Evolutionary conservation across 2,329 filamentous ascomycete species (phyloP).

Genomic region (Trichoderma pleuroti): DNA sequence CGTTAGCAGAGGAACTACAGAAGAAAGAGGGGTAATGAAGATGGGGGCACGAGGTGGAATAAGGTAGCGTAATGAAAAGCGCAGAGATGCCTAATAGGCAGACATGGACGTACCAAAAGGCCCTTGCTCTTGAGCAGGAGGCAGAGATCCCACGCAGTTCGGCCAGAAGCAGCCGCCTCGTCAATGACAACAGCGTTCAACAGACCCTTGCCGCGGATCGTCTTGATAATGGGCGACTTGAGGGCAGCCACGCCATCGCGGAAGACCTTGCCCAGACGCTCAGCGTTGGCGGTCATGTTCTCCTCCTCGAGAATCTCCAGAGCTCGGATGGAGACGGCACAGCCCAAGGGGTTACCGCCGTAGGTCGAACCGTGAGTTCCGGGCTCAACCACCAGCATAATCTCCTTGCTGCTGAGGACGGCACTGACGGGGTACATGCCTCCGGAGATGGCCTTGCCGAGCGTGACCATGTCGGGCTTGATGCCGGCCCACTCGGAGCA

Average conservation of each 20-base stretch:
- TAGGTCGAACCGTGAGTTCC: constrained; percentile 99
- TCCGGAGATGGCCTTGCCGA: constrained; percentile 96
- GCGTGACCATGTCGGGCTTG: constrained; percentile 89
- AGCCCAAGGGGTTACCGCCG: constrained; percentile 92
- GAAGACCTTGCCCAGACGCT: constrained; percentile 78
- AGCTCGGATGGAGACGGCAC: constrained; percentile 90
- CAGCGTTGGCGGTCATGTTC: constrained; percentile 76
- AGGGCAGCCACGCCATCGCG: constrained; percentile 72
- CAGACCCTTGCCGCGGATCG: constrained; percentile 85
- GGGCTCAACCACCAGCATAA: constrained; percentile 94
- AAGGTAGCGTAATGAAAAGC: not conserved
- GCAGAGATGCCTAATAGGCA: constrained; percentile 6
- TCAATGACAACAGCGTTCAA: constrained; percentile 97
- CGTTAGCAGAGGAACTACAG: not conserved
- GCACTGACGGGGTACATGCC: constrained; percentile 99
- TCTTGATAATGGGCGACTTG: constrained; percentile 74
- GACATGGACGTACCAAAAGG: constrained; percentile 64
- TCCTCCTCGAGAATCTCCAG: constrained; percentile 93
- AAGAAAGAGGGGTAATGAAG: not conserved
- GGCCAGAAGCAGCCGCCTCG: constrained; percentile 77
- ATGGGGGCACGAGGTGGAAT: not conserved
- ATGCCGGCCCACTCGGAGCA: constrained; percentile 93
- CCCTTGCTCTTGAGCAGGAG: constrained; percentile 95
- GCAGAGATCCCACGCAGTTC: constrained; percentile 94
- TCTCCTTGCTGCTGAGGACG: constrained; percentile 80